phyloP scores from a whole-genome alignment of 2,329 filamentous ascomycete species.

The Hymenoscyphus albidus region DNA sequence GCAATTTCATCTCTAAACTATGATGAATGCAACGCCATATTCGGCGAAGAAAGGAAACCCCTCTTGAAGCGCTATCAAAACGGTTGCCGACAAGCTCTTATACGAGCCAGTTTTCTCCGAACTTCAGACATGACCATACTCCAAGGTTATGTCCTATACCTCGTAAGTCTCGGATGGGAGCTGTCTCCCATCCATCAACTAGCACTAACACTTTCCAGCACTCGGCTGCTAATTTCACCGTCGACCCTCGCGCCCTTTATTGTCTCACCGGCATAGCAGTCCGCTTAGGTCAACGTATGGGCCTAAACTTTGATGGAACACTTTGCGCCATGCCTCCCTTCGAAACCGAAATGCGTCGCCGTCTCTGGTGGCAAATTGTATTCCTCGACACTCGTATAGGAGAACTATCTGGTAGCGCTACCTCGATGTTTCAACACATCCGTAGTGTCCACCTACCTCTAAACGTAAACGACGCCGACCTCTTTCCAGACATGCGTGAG shows the following conservation, averaged over 20 bases:
- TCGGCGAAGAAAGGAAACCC: slow-evolving; percentile 49
- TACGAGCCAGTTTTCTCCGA: slow-evolving; percentile 62
- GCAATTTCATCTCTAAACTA: slow-evolving; percentile 57
- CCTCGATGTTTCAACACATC: slow-evolving; percentile 40
- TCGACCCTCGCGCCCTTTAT: slow-evolving; percentile 45
- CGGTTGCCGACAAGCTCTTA: slow-evolving; percentile 60
- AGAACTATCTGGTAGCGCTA: slow-evolving; percentile 49
- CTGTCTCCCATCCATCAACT: slow-evolving; percentile 13
- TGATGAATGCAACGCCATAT: slow-evolving; percentile 47
- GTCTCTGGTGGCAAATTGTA: slow-evolving; percentile 61
- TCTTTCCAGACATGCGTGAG: slow-evolving; percentile 42
- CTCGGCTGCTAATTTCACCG: slow-evolving; percentile 35
- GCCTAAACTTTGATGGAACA: slow-evolving; percentile 43
- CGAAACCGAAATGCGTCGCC: slow-evolving; percentile 55
- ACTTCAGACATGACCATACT: slow-evolving; percentile 61
- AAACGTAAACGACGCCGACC: slow-evolving; percentile 52
- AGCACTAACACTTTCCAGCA: slow-evolving; percentile 13
- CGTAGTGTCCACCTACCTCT: slow-evolving; percentile 48
- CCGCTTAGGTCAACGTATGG: slow-evolving; percentile 47
- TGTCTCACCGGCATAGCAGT: slow-evolving; percentile 46
- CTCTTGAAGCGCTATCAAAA: slow-evolving; percentile 52
- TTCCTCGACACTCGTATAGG: slow-evolving; percentile 55
- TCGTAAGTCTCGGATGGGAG: slow-evolving; percentile 45
- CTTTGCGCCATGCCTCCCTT: slow-evolving; percentile 41
- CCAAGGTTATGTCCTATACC: slow-evolving; percentile 64